These are phyloP conservation scores for Yamadazyma olivae DNA, from an alignment of 805 yeast species.

Conservation along the genomic window DNA sequence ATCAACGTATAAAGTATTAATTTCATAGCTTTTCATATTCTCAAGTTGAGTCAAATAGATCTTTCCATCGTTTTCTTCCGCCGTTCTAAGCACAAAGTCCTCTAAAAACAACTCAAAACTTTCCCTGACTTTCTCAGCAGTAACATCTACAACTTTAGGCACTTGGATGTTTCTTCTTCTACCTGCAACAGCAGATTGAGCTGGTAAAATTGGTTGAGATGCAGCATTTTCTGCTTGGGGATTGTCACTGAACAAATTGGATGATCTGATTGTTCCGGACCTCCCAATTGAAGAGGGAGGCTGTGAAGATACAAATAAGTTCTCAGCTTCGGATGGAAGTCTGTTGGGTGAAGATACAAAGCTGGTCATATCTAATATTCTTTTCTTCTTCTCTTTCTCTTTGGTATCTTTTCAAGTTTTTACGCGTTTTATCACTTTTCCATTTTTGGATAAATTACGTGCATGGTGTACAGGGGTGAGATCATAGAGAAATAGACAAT, in stretches of 20 bases:
- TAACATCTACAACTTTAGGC: slow-evolving; percentile 83
- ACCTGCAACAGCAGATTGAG: slow-evolving; percentile 19
- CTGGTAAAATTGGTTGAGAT: slow-evolving; percentile 8
- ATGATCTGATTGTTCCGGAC: slow-evolving; percentile 28
- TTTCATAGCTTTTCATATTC: slow-evolving; percentile 73
- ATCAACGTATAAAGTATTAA: slow-evolving; percentile 79
- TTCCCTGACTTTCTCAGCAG: slow-evolving; percentile 92
- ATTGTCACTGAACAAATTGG: slow-evolving; percentile 25
- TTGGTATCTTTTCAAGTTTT: neutral
- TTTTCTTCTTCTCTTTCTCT: too few relatives aligned
- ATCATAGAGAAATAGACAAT: neutral
- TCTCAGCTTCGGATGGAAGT: slow-evolving; percentile 44
- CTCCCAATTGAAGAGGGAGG: slow-evolving; percentile 42
- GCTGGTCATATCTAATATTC: slow-evolving; percentile 36
- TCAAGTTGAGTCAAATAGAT: slow-evolving; percentile 77
- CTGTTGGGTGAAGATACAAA: slow-evolving; percentile 42
- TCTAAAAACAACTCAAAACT: slow-evolving; percentile 83
- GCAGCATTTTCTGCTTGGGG: slow-evolving; percentile 4
- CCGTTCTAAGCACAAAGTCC: slow-evolving; percentile 44
- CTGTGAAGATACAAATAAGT: slow-evolving; percentile 37
- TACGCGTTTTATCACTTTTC: slow-evolving; percentile 14
- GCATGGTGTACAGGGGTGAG: neutral
- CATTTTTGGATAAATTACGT: slow-evolving; percentile 16
- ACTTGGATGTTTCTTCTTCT: slow-evolving; percentile 65
- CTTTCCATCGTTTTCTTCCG: slow-evolving; percentile 45